Evolutionary conservation across 1,284 basidiomycete genomes (phyloP), one percentile per base, ranked within the genome.

Genomic region (Heterobasidion occidentale): DNA sequence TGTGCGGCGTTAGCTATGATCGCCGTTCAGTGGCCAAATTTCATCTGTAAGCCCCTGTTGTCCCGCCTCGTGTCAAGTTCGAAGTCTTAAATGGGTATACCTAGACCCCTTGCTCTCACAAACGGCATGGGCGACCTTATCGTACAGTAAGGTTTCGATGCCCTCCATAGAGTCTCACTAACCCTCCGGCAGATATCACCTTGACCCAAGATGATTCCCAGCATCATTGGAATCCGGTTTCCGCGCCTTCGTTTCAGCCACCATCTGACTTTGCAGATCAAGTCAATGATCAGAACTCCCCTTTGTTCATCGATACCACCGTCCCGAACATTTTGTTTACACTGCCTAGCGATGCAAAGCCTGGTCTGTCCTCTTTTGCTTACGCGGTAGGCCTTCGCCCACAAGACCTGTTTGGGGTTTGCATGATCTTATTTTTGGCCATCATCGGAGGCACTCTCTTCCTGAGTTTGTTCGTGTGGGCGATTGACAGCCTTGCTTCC

Each of bases 21-120:
- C 52, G 90, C 93, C 34, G 93, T 98, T 34, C 79, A 92, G 65
- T 99, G 95, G 95, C 95, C 96, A 1, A 75, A 79, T 12, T 98
- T 95, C 70, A 80, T 89, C 58, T 98, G 94, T 92, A 67, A 65
- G 86, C 58, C 52, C 57, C 35, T 48, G 45, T 46, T 27, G 27
- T 27, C 27, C 4, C 27, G 27, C 27, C 27, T 27, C 27, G 27
- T 27, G 27, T 27, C 27, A 6, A 27, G 5, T 27, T 27, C 27
- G 27, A 27, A 27, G 27, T 27, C 3, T 27, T 27, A 27, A 27
- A 27, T 27, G 27, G 27, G 27, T 27, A 27, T 27, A 27, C 6
- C 27, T 68, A 94, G 92, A 97, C 71, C 92, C 94, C 14, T 76
- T 96, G 51, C 77, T 96, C 46, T 81, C 87, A 6, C 88, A 91